Evolutionary conservation across 108 stramenopile species (phyloP).

Genomic region (Pseudonitzschia multistriata): DNA sequence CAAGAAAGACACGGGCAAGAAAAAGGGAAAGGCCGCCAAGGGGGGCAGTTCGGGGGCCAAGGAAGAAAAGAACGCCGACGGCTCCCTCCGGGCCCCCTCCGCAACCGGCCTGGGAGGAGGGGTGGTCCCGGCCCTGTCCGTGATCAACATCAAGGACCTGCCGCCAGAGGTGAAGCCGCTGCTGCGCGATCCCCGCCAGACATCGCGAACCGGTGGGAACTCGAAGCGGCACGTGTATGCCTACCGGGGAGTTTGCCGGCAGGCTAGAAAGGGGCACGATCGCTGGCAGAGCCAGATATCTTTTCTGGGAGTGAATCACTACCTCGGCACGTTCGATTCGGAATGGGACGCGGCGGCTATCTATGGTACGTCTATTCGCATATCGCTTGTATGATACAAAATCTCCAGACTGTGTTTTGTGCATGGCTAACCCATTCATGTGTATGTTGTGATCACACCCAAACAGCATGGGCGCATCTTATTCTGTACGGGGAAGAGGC

Average conservation of each 20-base stretch:
- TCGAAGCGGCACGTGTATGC: slow-evolving; percentile 88
- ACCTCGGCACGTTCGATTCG: slow-evolving; percentile 87
- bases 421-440: not conserved
- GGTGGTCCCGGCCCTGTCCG: slow-evolving; percentile 49
- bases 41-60: slow-evolving; percentile 29
- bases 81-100: slow-evolving; percentile 58
- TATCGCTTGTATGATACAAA: not conserved
- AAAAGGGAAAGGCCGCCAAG: slow-evolving; percentile 9
- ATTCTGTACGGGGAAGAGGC: slow-evolving; percentile 88
- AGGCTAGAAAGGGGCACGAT: slow-evolving; percentile 87
- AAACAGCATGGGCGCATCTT: slow-evolving; percentile 78
- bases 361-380: slow-evolving; percentile 40
- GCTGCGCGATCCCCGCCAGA: slow-evolving; percentile 83
- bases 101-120: slow-evolving; percentile 48
- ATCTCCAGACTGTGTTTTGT: not conserved
- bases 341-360: slow-evolving; percentile 92
- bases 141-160: slow-evolving; percentile 79
- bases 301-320: slow-evolving; percentile 82
- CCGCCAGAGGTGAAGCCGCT: slow-evolving; percentile 79
- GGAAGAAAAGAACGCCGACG: slow-evolving; percentile 65
- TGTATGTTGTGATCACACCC: not conserved
- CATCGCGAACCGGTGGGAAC: slow-evolving; percentile 80
- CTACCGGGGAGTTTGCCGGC: slow-evolving; percentile 86
- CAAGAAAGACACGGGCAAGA: slow-evolving; percentile 24
- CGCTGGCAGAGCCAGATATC: slow-evolving; percentile 91